phyloP scores from a whole-genome alignment of 257 asterid species.

The Nicotiana noctiflora region DNA sequence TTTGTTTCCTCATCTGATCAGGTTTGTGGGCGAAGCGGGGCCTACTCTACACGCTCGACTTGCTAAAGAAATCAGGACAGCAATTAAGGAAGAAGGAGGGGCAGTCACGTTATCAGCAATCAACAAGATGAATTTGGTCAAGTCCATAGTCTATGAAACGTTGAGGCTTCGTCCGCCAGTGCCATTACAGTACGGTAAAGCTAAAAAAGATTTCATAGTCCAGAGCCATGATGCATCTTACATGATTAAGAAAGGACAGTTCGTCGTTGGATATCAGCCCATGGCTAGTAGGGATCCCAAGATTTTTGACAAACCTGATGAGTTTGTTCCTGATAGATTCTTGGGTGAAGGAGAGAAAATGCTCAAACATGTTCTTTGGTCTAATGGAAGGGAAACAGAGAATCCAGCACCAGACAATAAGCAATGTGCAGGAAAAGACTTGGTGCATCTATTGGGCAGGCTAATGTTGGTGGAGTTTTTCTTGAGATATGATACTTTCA shows the following conservation, averaged over 20 bases:
- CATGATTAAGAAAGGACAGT: constrained; percentile 61
- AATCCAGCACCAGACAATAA: constrained; percentile 44
- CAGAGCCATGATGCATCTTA: constrained; percentile 49
- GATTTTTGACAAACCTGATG: constrained; percentile 36
- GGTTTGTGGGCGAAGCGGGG: constrained; percentile 62
- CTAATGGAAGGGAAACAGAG: constrained; percentile 57
- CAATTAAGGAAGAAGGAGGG: constrained; percentile 41
- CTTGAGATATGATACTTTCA: constrained; percentile 48
- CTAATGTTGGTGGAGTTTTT: constrained; percentile 71
- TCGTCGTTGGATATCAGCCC: constrained; percentile 69
- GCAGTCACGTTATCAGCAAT: constrained; percentile 31
- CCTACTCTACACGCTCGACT: constrained; percentile 48
- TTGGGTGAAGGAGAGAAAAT: constrained; percentile 50
- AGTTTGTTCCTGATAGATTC: constrained; percentile 55
- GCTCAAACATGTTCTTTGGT: constrained; percentile 61
- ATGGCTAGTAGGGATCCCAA: constrained; percentile 57
- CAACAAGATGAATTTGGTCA: constrained; percentile 44
- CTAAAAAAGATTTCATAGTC: constrained; percentile 41
- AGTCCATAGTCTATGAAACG: constrained; percentile 63
- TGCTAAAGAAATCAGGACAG: constrained; percentile 40
- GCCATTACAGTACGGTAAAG: constrained; percentile 65
- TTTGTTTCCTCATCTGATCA: constrained; percentile 43
- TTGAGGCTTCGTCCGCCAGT: constrained; percentile 65
- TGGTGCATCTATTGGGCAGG: constrained; percentile 49
- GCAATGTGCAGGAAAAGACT: constrained; percentile 67